phyloP scores from a whole-genome alignment of 768 basidiomycete genomes.

The Podaxis sp. region DNA sequence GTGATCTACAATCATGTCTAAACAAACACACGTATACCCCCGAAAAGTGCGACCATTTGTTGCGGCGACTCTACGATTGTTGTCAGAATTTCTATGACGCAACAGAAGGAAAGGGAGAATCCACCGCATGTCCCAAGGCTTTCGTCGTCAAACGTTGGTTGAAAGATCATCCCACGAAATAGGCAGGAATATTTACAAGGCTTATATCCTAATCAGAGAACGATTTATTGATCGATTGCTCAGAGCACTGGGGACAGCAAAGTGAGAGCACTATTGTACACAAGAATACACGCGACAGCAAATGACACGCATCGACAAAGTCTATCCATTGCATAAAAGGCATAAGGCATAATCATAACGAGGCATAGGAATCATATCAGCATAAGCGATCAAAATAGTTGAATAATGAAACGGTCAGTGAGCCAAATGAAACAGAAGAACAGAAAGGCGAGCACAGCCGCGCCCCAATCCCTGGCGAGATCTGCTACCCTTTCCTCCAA shows the following conservation, averaged over 20 bases:
- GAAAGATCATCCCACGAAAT: conserved; percentile 37
- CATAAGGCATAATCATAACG: not conserved
- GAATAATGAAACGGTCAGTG: not conserved
- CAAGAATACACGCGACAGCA: not conserved
- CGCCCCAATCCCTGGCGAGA: not conserved
- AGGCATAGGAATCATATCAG: not conserved
- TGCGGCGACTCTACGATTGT: conserved; percentile 56
- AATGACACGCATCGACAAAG: not conserved
- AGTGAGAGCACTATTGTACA: not conserved
- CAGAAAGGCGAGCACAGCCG: not conserved
- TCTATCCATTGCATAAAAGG: not conserved
- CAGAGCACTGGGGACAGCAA: not conserved
- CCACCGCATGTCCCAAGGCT: conserved; percentile 59
- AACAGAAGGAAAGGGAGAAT: conserved; percentile 34
- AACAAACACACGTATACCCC: conserved; percentile 60
- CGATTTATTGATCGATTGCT: not conserved
- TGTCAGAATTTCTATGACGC: conserved; percentile 54
- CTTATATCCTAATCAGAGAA: not conserved
- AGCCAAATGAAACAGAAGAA: not conserved
- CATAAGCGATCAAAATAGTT: not conserved
- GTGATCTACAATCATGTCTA: conserved; percentile 58
- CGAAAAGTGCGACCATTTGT: conserved; percentile 50
- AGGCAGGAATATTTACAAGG: not conserved
- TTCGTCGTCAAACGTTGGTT: conserved; percentile 55
- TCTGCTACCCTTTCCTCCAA: not conserved